Conservation (phyloP, 371 early-diverging fungal species). For the Mucor plumbeus region DNA sequence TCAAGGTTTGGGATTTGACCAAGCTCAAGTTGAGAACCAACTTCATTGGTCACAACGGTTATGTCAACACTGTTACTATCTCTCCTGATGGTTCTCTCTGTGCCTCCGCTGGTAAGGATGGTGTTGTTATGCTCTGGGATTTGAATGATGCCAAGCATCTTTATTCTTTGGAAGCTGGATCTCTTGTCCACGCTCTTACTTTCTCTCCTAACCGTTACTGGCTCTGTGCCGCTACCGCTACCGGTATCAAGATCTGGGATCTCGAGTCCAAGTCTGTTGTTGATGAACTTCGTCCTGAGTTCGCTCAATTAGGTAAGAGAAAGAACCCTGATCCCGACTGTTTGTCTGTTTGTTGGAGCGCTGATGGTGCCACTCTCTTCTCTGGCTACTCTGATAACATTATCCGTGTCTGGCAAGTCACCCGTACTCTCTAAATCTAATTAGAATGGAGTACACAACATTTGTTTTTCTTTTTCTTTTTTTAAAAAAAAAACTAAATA, state of each 20-base stretch:
- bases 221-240: slow-evolving; percentile 98
- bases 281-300: slow-evolving; percentile 94
- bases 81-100: slow-evolving; percentile 99
- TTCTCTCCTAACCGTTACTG: slow-evolving; percentile 99
- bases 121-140: slow-evolving; percentile 99
- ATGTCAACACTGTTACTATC: slow-evolving; percentile 97
- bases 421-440: slow-evolving; percentile 50
- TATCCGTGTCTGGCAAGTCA: slow-evolving; percentile 95
- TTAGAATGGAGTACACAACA: background rate
- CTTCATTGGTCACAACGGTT: slow-evolving; percentile 98
- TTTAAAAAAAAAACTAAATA: background rate
- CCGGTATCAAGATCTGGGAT: slow-evolving; percentile 99
- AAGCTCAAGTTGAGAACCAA: slow-evolving; percentile 98
- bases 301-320: slow-evolving; percentile 73
- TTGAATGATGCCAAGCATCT: slow-evolving; percentile 99
- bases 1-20: slow-evolving; percentile 99
- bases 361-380: slow-evolving; percentile 97
- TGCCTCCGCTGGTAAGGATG: slow-evolving; percentile 99
- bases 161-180: slow-evolving; percentile 97
- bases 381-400: slow-evolving; percentile 97
- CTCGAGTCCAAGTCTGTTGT: slow-evolving; percentile 97
- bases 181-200: slow-evolving; percentile 94
- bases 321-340: slow-evolving; percentile 81
- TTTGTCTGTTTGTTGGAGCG: slow-evolving; percentile 97
- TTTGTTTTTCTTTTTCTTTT: background rate